phyloP scores from a whole-genome alignment of 2,329 filamentous ascomycete species.

The Lachnellula hyalina region DNA sequence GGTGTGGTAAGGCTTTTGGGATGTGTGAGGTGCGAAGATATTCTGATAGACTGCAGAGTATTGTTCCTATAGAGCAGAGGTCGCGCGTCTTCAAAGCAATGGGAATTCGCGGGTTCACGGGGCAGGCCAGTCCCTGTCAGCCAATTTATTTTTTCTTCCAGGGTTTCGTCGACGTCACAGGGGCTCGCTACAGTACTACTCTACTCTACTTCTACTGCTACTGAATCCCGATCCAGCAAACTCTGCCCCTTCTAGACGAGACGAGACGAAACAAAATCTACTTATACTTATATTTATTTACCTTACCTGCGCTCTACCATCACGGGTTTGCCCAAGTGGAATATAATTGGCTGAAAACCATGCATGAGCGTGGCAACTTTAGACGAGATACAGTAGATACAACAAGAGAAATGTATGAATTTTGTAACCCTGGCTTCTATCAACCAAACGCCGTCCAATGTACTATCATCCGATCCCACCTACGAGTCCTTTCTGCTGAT shows the following conservation, averaged over 20 bases:
- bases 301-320: too few relatives aligned
- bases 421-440: slow-evolving; percentile 10
- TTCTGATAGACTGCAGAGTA: background rate
- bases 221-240: too few relatives aligned
- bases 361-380: background rate
- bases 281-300: too few relatives aligned
- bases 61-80: background rate
- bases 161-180: background rate
- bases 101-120: background rate
- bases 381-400: background rate
- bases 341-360: too few relatives aligned
- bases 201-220: too few relatives aligned
- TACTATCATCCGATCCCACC: background rate
- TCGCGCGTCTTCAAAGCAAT: background rate
- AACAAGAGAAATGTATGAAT: background rate
- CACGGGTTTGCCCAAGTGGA: too few relatives aligned
- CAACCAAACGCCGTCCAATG: slow-evolving; percentile 11
- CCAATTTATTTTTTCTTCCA: too few relatives aligned
- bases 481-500: background rate
- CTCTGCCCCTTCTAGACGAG: too few relatives aligned
- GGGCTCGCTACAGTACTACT: background rate
- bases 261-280: too few relatives aligned
- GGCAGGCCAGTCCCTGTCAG: background rate
- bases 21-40: background rate
- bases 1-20: background rate